Conservation (phyloP, 306 rosid genomes). For the Betula pendula region DNA sequence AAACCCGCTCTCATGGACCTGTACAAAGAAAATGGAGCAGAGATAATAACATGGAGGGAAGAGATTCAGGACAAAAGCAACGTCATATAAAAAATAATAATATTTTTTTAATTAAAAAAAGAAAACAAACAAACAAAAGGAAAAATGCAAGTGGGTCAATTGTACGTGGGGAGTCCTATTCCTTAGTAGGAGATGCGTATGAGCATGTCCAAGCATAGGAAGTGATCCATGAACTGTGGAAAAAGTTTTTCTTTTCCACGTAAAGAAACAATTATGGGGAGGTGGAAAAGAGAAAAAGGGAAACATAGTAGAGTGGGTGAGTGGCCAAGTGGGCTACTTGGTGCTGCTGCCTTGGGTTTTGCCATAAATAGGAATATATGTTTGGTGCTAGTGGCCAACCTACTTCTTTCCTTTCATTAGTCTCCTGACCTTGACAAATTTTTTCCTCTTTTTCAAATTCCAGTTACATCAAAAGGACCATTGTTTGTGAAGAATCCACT, state of each 20-base stretch:
- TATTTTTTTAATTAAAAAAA: too few species aligned
- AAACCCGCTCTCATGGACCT: too few species aligned
- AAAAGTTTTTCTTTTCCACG: conserved; percentile 66
- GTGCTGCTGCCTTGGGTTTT: conserved; percentile 29
- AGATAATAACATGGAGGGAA: too few species aligned
- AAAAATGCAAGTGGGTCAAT: conserved; percentile 24
- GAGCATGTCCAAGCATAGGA: conserved; percentile 35
- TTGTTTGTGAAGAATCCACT: neutral
- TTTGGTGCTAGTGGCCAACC: conserved; percentile 41
- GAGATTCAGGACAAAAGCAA: too few species aligned
- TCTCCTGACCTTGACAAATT: conserved; percentile 20
- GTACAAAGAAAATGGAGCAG: too few species aligned
- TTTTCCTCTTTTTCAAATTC: neutral
- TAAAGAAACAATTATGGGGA: conserved; percentile 46
- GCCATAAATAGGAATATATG: conserved; percentile 33
- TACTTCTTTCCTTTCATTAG: conserved; percentile 34
- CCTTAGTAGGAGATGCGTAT: conserved; percentile 50
- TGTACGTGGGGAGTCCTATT: conserved; percentile 53
- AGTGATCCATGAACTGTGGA: conserved; percentile 75
- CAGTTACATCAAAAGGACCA: neutral
- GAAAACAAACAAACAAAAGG: too few species aligned
- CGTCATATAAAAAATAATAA: too few species aligned
- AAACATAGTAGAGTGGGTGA: conserved; percentile 34
- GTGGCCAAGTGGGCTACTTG: conserved; percentile 36
- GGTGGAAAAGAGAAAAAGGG: conserved; percentile 35